phyloP scores from a whole-genome alignment of 306 rosid species.

The Benincasa hispida region DNA sequence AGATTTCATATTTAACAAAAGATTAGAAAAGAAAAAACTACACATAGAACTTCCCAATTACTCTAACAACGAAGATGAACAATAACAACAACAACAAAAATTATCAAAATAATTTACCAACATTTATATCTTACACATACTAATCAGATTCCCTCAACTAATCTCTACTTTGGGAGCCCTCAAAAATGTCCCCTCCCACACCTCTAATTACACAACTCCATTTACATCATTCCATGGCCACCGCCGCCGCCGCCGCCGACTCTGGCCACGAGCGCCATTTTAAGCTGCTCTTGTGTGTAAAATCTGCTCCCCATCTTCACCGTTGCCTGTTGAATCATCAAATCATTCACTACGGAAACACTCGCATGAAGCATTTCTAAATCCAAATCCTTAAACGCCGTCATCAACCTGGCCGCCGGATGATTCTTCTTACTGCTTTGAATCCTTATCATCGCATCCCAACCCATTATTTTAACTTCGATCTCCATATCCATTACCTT shows the following conservation, averaged over 20 bases:
- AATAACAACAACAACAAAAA: too few relatives aligned
- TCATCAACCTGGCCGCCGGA: slow-evolving; percentile 82
- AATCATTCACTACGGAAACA: slow-evolving; percentile 75
- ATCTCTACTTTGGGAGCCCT: slow-evolving; percentile 1
- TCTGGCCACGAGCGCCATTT: slow-evolving; percentile 41
- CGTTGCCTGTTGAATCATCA: slow-evolving; percentile 90
- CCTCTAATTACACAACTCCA: not conserved
- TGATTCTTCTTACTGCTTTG: slow-evolving; percentile 84
- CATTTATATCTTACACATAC: not conserved
- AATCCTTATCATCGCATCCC: slow-evolving; percentile 87
- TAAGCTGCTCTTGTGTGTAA: slow-evolving; percentile 85
- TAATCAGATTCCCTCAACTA: not conserved
- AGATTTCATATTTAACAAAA: too few relatives aligned
- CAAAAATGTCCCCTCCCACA: not conserved
- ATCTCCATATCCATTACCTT: slow-evolving; percentile 53
- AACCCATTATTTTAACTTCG: slow-evolving; percentile 81
- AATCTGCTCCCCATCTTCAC: slow-evolving; percentile 86
- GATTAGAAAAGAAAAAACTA: too few relatives aligned
- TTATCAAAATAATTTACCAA: not conserved
- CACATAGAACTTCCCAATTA: too few relatives aligned
- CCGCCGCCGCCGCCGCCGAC: slow-evolving; percentile 25
- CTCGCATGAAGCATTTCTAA: slow-evolving; percentile 82
- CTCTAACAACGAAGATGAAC: not conserved
- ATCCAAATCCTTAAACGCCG: slow-evolving; percentile 80
- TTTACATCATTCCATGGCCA: not conserved